These are phyloP conservation scores for Epichloe aotearoae DNA, from an alignment of 2,329 filamentous ascomycete genomes.

Conservation along the genomic window DNA sequence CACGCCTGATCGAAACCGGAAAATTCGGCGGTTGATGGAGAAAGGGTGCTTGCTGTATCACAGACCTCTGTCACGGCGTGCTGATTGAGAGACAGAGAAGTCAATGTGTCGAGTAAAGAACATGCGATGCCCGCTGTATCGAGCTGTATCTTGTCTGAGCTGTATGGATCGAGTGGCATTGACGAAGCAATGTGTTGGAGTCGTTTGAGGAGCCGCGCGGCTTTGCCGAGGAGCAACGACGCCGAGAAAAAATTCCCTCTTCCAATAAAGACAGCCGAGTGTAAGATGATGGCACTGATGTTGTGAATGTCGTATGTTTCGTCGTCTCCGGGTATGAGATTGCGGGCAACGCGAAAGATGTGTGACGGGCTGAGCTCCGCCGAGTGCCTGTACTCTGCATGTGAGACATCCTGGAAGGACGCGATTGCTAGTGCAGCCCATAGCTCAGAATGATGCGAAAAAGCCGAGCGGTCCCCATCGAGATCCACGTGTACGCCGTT, in stretches of 20 bases:
- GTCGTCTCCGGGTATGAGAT: slow-evolving; percentile 35
- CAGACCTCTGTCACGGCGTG: not conserved
- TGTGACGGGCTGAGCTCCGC: slow-evolving; percentile 11
- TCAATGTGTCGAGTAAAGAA: slow-evolving; percentile 40
- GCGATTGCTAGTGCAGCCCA: slow-evolving; percentile 48
- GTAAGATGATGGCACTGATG: slow-evolving; percentile 31
- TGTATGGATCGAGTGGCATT: not conserved
- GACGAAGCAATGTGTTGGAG: slow-evolving; percentile 7
- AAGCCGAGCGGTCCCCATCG: slow-evolving; percentile 19
- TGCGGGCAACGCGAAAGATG: slow-evolving; percentile 37
- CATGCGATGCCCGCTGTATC: slow-evolving; percentile 34
- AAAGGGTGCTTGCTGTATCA: not conserved
- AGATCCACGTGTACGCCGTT: slow-evolving; percentile 19
- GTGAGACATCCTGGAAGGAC: slow-evolving; percentile 34
- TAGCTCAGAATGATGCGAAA: slow-evolving; percentile 35
- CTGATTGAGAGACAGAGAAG: slow-evolving; percentile 1
- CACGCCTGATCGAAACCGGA: slow-evolving; percentile 3
- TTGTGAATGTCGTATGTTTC: slow-evolving; percentile 30
- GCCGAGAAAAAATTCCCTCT: slow-evolving; percentile 42
- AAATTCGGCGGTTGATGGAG: not conserved
- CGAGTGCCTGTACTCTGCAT: not conserved
- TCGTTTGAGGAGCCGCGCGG: slow-evolving; percentile 33
- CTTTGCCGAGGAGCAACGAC: slow-evolving; percentile 51
- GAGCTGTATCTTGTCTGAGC: slow-evolving; percentile 6
- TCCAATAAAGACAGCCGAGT: slow-evolving; percentile 51